A percentile compares a stretch with the other conserved stretches of the same genome.
These are phyloP conservation scores for Thalassia testudinum DNA, from an alignment of 116 monocot species.

Conservation along the genomic window DNA sequence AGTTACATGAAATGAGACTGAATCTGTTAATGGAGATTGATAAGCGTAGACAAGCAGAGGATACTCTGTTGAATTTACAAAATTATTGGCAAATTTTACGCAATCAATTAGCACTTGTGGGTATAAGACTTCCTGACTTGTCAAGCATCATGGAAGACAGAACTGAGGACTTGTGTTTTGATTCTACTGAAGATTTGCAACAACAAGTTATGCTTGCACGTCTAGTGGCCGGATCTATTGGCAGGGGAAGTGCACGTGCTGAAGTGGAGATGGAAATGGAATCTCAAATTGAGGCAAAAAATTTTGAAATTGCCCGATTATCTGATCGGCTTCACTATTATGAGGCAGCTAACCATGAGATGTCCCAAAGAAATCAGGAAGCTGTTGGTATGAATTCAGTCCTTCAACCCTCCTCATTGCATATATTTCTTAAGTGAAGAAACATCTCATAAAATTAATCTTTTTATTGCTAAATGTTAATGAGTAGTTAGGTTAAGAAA, in stretches of 20 bases:
- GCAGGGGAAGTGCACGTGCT: conserved; percentile 34
- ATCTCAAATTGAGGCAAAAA: conserved; percentile 42
- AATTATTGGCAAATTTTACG: conserved; percentile 38
- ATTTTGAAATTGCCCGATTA: conserved; percentile 61
- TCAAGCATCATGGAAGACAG: conserved; percentile 7
- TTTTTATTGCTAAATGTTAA: too few species aligned
- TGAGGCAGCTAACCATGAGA: conserved; percentile 72
- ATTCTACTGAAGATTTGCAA: conserved; percentile 34
- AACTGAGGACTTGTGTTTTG: conserved; percentile 4
- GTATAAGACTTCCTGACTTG: conserved; percentile 27
- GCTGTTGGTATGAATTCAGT: conserved; percentile 36
- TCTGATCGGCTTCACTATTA: conserved; percentile 67
- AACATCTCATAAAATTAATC: too few species aligned
- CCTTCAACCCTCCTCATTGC: too few species aligned
- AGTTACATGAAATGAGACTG: conserved; percentile 50
- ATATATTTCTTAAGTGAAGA: too few species aligned
- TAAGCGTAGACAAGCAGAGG: conserved; percentile 65
- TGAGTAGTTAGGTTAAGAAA: too few species aligned
- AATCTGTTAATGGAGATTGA: conserved; percentile 61
- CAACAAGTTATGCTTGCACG: conserved; percentile 34
- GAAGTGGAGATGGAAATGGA: conserved; percentile 39
- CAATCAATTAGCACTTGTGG: conserved; percentile 36
- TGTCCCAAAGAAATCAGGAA: conserved; percentile 67
- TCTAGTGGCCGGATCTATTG: conserved; percentile 34
- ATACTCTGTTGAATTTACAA: conserved; percentile 30